Conservation (phyloP, 495 filamentous ascomycete genomes). For the Daldinia vernicosa region DNA sequence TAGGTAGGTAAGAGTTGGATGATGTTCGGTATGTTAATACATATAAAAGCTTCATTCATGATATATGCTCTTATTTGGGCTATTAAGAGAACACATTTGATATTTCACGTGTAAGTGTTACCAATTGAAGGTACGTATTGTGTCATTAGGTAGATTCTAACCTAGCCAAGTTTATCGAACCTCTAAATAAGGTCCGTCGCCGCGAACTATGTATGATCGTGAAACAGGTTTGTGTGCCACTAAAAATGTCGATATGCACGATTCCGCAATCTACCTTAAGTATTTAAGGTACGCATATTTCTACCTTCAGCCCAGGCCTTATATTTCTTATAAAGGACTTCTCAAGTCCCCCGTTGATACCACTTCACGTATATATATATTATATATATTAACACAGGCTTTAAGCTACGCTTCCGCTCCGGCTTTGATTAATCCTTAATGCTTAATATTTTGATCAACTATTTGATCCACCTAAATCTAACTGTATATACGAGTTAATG, state of each 20-base stretch:
- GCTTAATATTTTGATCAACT: conserved; percentile 20
- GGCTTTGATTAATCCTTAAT: background rate
- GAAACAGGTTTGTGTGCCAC: background rate
- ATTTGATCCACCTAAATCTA: conserved; percentile 27
- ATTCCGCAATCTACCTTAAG: conserved; percentile 3
- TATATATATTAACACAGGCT: background rate
- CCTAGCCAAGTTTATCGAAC: background rate
- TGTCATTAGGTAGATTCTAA: background rate
- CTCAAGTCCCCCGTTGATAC: background rate
- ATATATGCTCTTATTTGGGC: too few relatives aligned
- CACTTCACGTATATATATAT: background rate
- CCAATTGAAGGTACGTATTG: too few relatives aligned
- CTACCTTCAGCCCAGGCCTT: background rate
- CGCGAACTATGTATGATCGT: conserved; percentile 10
- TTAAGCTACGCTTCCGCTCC: background rate
- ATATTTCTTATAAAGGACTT: background rate
- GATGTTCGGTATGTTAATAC: too few relatives aligned
- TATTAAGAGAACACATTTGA: too few relatives aligned
- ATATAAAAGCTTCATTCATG: too few relatives aligned
- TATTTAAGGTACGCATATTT: background rate
- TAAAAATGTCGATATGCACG: conserved; percentile 1
- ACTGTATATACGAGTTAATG: conserved; percentile 19
- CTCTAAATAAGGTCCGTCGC: conserved; percentile 23
- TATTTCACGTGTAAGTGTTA: too few relatives aligned
- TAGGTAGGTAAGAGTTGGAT: too few relatives aligned